Conservation (phyloP, 306 rosid species). For the Phaseolus lunatus region DNA sequence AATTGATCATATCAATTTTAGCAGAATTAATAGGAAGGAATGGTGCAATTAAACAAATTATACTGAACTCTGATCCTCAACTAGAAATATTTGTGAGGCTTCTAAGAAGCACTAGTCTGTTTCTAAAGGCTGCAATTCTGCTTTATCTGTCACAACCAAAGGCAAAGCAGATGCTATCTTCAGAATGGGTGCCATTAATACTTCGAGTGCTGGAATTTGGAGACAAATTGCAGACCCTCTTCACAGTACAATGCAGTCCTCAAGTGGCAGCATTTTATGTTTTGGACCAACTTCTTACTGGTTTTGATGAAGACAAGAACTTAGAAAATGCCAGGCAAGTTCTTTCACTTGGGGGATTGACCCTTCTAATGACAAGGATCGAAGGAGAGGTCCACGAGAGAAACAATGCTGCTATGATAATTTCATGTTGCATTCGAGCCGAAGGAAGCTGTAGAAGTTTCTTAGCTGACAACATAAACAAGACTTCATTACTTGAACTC, state of each 20-base stretch:
- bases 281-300: slow-evolving; percentile 76
- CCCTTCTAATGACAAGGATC: slow-evolving; percentile 59
- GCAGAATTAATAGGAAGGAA: slow-evolving; percentile 64
- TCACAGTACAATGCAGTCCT: slow-evolving; percentile 77
- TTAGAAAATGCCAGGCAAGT: slow-evolving; percentile 82
- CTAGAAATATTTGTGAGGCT: slow-evolving; percentile 70
- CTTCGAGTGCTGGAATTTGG: slow-evolving; percentile 88
- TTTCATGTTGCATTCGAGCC: slow-evolving; percentile 69
- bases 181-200: slow-evolving; percentile 79
- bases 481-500: slow-evolving; percentile 70
- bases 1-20: slow-evolving; percentile 69
- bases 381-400: slow-evolving; percentile 68
- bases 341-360: slow-evolving; percentile 79
- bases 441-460: slow-evolving; percentile 80
- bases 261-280: slow-evolving; percentile 78
- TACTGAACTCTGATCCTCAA: slow-evolving; percentile 82
- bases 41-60: slow-evolving; percentile 52
- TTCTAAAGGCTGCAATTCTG: slow-evolving; percentile 78
- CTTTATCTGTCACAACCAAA: slow-evolving; percentile 74
- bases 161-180: slow-evolving; percentile 84
- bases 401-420: slow-evolving; percentile 55
- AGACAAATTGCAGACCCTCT: slow-evolving; percentile 73
- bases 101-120: slow-evolving; percentile 72
- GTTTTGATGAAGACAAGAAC: slow-evolving; percentile 88
- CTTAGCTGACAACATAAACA: slow-evolving; percentile 65